Evolutionary conservation across 257 asterid species (phyloP), one percentile per base, ranked within the genome.

Genomic region (Ilex asprella): DNA sequence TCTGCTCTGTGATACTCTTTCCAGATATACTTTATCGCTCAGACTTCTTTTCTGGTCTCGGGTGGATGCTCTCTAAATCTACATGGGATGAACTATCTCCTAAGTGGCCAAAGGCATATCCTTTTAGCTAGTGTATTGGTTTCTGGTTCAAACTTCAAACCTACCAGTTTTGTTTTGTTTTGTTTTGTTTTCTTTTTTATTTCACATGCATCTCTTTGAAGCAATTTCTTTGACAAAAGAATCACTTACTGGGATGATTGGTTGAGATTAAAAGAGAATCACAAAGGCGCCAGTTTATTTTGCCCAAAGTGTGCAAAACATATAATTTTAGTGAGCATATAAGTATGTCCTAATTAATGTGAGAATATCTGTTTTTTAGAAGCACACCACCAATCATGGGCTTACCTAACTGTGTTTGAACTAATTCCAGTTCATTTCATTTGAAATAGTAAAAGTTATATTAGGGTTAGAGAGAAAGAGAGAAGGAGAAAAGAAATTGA

Each of bases 31-130:
- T 93, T 67, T 87, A 89, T 55, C 99, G 99, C 65, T 87, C 99
- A 31, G 99, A 93, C 74, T 93, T 93, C 73, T 93, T 93, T 76
- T 97, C 99, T 44, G 99, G 99, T 73, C 99, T 93, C 59, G 99
- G 99, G 55, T 93, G 99, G 99, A 93, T 93, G 99, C 95, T 93
- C 15, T 62, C 97, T 55, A 87, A 64, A 70, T 85, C 96, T 69
- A 87, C 79, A 29, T 93, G 99, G 99, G 88, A 90, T 71, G 99
- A 93, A 74, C 73, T 93, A 71, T 89, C 99, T 69, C 96, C 99
- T 44, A 93, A 93, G 81, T 93, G 99, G 99, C 99, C 99, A 15
- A 89, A 93, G 73, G 99, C 99, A 89, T 93, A 93, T 93, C 99
- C 99, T 92, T 82, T 61, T 72, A 29, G 59, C 68, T 39, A 57